Evolutionary conservation across 306 rosid genomes (phyloP), one percentile per base, ranked within the genome.

Genomic region (Pyrus communis): DNA sequence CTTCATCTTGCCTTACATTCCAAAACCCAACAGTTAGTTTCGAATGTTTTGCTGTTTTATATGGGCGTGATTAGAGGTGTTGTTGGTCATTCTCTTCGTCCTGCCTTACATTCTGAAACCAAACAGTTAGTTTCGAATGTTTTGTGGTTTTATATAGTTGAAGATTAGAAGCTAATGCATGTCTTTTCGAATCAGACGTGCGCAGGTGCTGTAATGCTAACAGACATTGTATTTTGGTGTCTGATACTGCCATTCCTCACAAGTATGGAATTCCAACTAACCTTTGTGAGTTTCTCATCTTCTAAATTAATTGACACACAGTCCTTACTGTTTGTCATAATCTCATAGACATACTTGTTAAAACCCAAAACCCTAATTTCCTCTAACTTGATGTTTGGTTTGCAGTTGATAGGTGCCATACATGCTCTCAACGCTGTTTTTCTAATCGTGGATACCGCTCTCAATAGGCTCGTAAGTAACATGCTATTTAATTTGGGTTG

Each of bases 141-240:
- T 55, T 17, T 61, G 7, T 3, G 67, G 35, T 30, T 15, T 17
- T 27, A 18, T 28, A 35, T 35, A 7, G 54, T 54, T 14, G 57
- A 80, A 75, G 30, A 15, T 55, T 19, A 45, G 27, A 45, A 52
- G 69, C 33, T 59, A 27, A 77, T 60, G 11, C 28, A 77, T 64
- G n/a, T 67, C 62, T 46, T 49, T 27, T 82, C 60, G 73, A 55
- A 27, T 45, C 88, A 91, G 93, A 87, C 85, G 7, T 78, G 88
- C 30, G 93, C 89, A 69, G 93, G 91, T 38, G 93, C 97, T 62
- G 86, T 86, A 51, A 77, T 89, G 73, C 59, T 91, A 28, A 91
- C 97, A 64, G 97, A 91, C 75, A 69, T 84, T 15, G 88, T 91
- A 55, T 91, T 89, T 79, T 91, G 97, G 97, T 82, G 91, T 62